Conservation (phyloP, 2,329 filamentous ascomycete genomes). For the Diaporthe sp. region DNA sequence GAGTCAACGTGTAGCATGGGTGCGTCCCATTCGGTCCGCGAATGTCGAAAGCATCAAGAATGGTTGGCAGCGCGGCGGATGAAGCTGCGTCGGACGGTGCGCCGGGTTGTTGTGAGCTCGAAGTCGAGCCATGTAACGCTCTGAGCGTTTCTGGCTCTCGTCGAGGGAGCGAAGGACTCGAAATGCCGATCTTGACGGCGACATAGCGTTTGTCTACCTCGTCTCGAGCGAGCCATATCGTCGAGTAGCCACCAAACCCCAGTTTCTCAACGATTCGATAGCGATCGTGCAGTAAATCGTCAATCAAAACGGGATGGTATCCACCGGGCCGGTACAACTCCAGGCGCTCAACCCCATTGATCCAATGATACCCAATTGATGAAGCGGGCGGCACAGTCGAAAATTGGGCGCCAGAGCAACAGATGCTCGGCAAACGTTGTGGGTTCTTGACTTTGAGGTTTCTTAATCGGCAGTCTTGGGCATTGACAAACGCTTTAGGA, state of each 20-base stretch:
- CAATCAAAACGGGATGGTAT: neutral
- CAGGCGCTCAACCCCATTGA: neutral
- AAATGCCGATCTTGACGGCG: conserved; percentile 26
- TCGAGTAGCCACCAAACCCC: conserved; percentile 6
- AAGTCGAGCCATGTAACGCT: neutral
- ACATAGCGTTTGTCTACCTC: conserved; percentile 37
- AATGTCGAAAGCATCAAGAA: conserved; percentile 1
- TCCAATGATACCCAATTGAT: neutral
- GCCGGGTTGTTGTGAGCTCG: neutral
- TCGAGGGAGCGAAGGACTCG: neutral
- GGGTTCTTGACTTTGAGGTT: too few relatives aligned
- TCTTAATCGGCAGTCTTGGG: too few relatives aligned
- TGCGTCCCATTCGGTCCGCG: conserved; percentile 1
- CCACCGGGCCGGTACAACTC: conserved; percentile 3
- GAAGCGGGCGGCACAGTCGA: neutral
- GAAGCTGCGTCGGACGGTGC: neutral
- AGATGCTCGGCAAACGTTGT: neutral
- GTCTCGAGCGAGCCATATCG: conserved; percentile 20
- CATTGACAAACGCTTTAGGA: too few relatives aligned
- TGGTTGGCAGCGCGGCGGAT: neutral
- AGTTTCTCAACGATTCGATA: conserved; percentile 15
- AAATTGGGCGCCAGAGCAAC: neutral
- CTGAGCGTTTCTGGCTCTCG: neutral
- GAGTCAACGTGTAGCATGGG: conserved; percentile 16
- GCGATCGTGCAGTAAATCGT: neutral